Conservation (phyloP, 768 basidiomycete species). For the Imleria badia region DNA sequence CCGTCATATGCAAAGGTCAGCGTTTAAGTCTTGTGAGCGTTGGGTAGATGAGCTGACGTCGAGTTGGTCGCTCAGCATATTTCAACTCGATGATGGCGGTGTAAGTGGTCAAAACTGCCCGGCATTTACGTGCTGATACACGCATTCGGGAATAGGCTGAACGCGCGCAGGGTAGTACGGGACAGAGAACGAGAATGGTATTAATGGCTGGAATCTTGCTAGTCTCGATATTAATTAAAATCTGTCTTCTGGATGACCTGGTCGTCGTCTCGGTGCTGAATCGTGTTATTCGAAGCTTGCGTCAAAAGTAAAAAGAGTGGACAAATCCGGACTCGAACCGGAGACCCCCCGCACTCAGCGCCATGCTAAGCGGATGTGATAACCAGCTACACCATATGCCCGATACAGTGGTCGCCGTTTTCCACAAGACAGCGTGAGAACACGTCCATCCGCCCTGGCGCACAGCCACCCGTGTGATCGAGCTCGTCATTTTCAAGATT, state of each 20-base stretch:
- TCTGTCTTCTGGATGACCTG: not conserved
- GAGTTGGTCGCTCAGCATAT: not conserved
- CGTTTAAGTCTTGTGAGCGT: not conserved
- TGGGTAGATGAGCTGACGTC: not conserved
- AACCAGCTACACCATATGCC: slow-evolving; percentile 42
- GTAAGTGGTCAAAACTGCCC: not conserved
- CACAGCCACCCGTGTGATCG: slow-evolving; percentile 31
- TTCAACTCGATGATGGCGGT: slow-evolving; percentile 16
- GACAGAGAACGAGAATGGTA: not conserved
- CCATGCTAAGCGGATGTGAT: slow-evolving; percentile 41
- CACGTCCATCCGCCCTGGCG: not conserved
- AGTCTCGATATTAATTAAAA: slow-evolving; percentile 3
- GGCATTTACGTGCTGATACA: not conserved
- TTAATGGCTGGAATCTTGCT: not conserved
- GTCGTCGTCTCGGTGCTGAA: too few species aligned
- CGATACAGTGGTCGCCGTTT: slow-evolving; percentile 8
- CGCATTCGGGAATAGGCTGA: not conserved
- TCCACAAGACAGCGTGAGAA: slow-evolving; percentile 4
- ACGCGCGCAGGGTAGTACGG: slow-evolving; percentile 9
- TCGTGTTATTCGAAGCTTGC: too few species aligned
- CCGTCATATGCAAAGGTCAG: slow-evolving; percentile 7
- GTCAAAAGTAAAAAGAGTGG: slow-evolving; percentile 28
- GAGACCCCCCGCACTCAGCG: slow-evolving; percentile 38
- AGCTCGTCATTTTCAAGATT: slow-evolving; percentile 30
- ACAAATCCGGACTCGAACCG: slow-evolving; percentile 42